phyloP scores from a whole-genome alignment of 164 flowering plant species.

The Magnolia kwangsiensis region DNA sequence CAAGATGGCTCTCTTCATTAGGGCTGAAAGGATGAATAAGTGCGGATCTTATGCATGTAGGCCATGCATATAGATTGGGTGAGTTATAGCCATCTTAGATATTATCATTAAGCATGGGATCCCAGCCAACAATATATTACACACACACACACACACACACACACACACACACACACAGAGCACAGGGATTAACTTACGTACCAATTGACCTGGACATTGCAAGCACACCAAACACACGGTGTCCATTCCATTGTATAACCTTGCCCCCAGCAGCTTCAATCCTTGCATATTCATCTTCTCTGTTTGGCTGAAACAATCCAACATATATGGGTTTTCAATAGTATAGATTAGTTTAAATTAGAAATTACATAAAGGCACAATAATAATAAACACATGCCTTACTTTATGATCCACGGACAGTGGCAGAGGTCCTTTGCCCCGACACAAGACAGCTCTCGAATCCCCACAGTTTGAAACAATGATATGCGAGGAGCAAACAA shows the following conservation, averaged over 20 bases:
- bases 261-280: slow-evolving; percentile 92
- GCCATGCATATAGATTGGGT: too few relatives aligned
- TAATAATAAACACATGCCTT: slow-evolving; percentile 25
- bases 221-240: slow-evolving; percentile 89
- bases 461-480: slow-evolving; percentile 93
- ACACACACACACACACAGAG: background rate
- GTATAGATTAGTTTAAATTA: background rate
- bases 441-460: slow-evolving; percentile 89
- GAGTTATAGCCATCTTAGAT: too few relatives aligned
- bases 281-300: slow-evolving; percentile 83
- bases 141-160: too few relatives aligned
- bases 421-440: slow-evolving; percentile 78
- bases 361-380: background rate
- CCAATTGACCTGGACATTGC: slow-evolving; percentile 48
- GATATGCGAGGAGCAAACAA: slow-evolving; percentile 73
- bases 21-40: too few relatives aligned
- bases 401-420: slow-evolving; percentile 86
- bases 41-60: too few relatives aligned
- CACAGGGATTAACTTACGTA: slow-evolving; percentile 3
- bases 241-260: slow-evolving; percentile 88
- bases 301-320: slow-evolving; percentile 61
- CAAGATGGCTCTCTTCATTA: too few relatives aligned
- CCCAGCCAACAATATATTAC: too few relatives aligned
- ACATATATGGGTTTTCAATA: background rate
- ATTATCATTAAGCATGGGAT: too few relatives aligned